These are phyloP conservation scores for Thraustochytrium sp. DNA, from an alignment of 352 stramenopile species.

Conservation along the genomic window DNA sequence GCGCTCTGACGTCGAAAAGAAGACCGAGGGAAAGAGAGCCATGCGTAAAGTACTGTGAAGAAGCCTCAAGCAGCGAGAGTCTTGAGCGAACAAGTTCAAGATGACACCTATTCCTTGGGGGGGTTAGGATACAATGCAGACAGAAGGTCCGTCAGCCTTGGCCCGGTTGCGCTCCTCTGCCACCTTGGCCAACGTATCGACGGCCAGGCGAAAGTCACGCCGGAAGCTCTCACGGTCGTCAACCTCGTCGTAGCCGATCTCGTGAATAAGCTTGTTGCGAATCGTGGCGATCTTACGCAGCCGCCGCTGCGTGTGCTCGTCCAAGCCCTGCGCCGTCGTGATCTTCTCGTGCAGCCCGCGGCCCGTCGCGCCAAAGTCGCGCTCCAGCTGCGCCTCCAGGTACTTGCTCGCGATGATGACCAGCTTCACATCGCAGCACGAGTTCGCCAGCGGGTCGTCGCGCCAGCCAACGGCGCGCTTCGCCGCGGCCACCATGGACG, in stretches of 20 bases:
- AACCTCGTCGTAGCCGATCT: conserved; percentile 60
- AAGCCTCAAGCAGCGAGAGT: no score
- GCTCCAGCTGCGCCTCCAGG: conserved; percentile 63
- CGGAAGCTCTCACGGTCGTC: conserved; percentile 64
- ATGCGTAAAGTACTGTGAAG: no score
- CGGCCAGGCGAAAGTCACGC: conserved; percentile 57
- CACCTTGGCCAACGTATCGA: conserved; percentile 62
- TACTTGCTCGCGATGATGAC: conserved; percentile 72
- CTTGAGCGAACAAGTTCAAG: no score
- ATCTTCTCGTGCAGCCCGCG: conserved; percentile 68
- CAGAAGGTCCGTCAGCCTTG: no score
- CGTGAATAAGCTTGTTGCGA: conserved; percentile 70
- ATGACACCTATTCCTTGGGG: no score
- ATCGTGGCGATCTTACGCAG: conserved; percentile 71
- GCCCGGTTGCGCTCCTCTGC: conserved; percentile 60
- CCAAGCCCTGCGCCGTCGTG: conserved; percentile 57
- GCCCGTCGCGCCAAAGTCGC: conserved; percentile 62
- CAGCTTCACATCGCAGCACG: conserved; percentile 64
- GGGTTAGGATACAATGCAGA: no score
- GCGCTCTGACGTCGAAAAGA: no score
- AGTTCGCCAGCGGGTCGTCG: conserved; percentile 2
- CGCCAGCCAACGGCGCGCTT: neutral
- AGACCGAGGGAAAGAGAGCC: no score
- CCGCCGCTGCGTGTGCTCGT: conserved; percentile 57
- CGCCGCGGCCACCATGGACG: neutral